phyloP scores from a whole-genome alignment of 2,329 filamentous ascomycete species.

The Stromatinia cepivora region DNA sequence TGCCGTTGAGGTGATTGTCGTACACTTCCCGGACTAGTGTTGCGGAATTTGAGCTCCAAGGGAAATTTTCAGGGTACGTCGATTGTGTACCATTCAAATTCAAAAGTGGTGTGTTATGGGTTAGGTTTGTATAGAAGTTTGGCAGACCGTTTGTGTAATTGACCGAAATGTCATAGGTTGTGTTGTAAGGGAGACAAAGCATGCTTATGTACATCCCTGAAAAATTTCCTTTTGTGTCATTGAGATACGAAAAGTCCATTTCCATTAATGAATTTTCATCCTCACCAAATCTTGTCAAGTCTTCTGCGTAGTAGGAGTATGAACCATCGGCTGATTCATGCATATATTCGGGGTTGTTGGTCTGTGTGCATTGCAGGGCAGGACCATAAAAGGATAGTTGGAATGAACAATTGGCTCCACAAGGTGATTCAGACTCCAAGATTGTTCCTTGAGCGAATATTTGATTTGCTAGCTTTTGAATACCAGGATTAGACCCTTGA shows the following conservation, averaged over 20 bases:
- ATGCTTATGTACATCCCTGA: neutral
- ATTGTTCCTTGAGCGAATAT: neutral
- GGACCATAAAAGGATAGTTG: neutral
- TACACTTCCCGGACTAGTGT: constrained; percentile 5
- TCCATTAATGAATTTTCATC: neutral
- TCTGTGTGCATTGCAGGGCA: neutral
- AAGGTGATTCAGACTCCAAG: neutral
- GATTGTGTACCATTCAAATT: neutral
- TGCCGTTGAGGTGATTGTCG: neutral
- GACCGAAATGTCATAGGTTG: constrained; percentile 1
- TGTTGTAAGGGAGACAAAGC: neutral
- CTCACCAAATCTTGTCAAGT: neutral
- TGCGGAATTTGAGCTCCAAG: neutral
- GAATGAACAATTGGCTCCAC: neutral
- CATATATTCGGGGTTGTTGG: neutral
- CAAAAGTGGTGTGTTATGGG: neutral
- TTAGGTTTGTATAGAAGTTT: neutral
- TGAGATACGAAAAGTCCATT: neutral
- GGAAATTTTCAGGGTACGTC: neutral
- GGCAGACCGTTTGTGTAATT: neutral
- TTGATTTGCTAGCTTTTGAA: constrained; percentile 6
- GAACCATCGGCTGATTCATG: neutral
- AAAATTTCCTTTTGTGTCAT: neutral
- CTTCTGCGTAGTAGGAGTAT: neutral
- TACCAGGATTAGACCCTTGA: neutral